These are phyloP conservation scores for Ustilago nuda DNA, from an alignment of 1,284 basidiomycete species.

Conservation along the genomic window DNA sequence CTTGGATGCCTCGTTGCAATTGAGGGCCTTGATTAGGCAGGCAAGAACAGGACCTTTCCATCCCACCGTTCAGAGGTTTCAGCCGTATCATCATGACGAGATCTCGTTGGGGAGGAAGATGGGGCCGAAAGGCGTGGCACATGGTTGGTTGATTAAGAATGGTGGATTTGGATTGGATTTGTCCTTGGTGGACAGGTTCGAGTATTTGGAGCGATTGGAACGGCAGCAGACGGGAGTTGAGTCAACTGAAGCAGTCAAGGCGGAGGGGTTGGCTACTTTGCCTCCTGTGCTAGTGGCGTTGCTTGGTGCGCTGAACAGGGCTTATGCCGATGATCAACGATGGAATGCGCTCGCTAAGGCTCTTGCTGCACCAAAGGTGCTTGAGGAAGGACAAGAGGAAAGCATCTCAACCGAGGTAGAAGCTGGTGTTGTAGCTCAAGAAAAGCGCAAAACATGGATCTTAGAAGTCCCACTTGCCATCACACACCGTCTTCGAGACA, in stretches of 20 bases:
- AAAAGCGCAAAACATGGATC: slow-evolving; percentile 90
- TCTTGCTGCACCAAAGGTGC: slow-evolving; percentile 2
- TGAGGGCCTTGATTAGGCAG: slow-evolving; percentile 53
- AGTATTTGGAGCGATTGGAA: slow-evolving; percentile 53
- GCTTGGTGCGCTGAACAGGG: slow-evolving; percentile 76
- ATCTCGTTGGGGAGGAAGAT: slow-evolving; percentile 47
- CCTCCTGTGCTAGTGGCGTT: slow-evolving; percentile 82
- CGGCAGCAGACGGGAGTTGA: slow-evolving; percentile 23
- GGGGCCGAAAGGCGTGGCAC: slow-evolving; percentile 21
- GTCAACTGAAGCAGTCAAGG: neutral
- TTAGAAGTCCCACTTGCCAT: slow-evolving; percentile 79
- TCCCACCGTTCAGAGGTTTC: slow-evolving; percentile 60
- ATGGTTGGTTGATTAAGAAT: slow-evolving; percentile 47
- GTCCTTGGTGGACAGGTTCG: slow-evolving; percentile 45
- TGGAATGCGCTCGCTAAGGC: slow-evolving; percentile 45
- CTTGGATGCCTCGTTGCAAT: slow-evolving; percentile 36
- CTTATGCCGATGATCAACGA: slow-evolving; percentile 74
- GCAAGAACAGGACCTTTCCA: slow-evolving; percentile 62
- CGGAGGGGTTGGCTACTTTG: slow-evolving; percentile 68
- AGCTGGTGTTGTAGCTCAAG: slow-evolving; percentile 70
- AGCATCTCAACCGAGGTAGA: slow-evolving; percentile 14
- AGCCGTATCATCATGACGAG: slow-evolving; percentile 68
- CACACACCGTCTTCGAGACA: slow-evolving; percentile 84
- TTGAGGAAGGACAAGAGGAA: neutral
- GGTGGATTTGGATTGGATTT: slow-evolving; percentile 67